Conservation (phyloP, 1,139 yeast genomes). For the Hyphopichia khmerensis region DNA sequence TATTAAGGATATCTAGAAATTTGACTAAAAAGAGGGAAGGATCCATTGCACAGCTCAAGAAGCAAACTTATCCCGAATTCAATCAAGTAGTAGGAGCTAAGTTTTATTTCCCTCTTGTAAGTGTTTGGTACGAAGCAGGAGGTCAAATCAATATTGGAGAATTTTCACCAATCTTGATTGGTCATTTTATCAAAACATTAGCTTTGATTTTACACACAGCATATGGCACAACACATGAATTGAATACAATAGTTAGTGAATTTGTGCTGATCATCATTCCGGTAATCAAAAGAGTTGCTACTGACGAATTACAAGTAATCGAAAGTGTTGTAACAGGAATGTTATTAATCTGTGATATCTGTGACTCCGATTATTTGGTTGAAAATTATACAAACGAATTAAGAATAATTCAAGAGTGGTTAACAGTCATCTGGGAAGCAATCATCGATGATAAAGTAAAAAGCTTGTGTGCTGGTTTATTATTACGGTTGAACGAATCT, state of each 20-base stretch:
- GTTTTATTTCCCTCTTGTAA: constrained; percentile 57
- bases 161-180: constrained; percentile 53
- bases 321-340: constrained; percentile 52
- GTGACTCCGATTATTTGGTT: constrained; percentile 37
- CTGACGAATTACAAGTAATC: constrained; percentile 32
- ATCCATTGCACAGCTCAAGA: constrained; percentile 3
- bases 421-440: constrained; percentile 42
- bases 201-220: constrained; percentile 57
- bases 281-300: constrained; percentile 16
- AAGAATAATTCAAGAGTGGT: constrained; percentile 37
- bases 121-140: constrained; percentile 51
- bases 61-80: constrained; percentile 30
- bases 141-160: constrained; percentile 49
- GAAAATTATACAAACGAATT: constrained; percentile 28
- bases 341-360: constrained; percentile 45
- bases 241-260: constrained; percentile 60
- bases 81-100: constrained; percentile 44
- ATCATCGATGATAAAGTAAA: constrained; percentile 46
- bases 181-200: constrained; percentile 61
- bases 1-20: constrained; percentile 49
- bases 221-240: constrained; percentile 50
- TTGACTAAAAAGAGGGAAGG: constrained; percentile 17
- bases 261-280: constrained; percentile 39
- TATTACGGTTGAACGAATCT: constrained; percentile 37
- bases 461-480: constrained; percentile 51